phyloP scores from a whole-genome alignment of 2,329 filamentous ascomycete genomes.

The Aspergillus alliaceus region DNA sequence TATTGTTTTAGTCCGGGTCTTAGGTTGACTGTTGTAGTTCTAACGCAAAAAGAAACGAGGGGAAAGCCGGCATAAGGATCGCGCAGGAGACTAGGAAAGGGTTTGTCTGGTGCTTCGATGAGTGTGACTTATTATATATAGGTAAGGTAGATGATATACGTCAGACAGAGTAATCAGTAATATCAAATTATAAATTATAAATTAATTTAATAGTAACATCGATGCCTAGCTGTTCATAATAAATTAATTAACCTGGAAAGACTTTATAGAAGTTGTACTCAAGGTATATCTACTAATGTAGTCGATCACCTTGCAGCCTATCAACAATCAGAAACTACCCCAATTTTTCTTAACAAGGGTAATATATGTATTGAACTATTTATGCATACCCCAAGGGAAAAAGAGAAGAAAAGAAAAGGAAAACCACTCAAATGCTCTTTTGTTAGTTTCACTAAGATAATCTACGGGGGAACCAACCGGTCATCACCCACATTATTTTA shows the following conservation, averaged over 20 bases:
- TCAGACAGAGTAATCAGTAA: neutral
- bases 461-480: neutral
- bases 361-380: no score
- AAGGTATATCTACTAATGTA: no score
- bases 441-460: neutral
- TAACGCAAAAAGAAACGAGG: neutral
- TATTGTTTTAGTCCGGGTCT: neutral
- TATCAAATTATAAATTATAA: no score
- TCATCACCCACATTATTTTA: neutral
- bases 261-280: neutral
- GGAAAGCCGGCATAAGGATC: neutral
- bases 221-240: neutral
- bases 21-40: neutral
- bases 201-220: neutral
- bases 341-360: no score
- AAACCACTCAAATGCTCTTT: neutral
- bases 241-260: neutral
- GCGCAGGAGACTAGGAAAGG: neutral
- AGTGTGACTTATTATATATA: neutral
- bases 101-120: neutral
- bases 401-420: neutral
- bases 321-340: no score
- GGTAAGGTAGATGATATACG: neutral
- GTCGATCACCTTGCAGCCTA: neutral
- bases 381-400: no score